These are phyloP conservation scores for Penicillium sp. DNA, from an alignment of 2,329 filamentous ascomycete genomes.

Conservation along the genomic window DNA sequence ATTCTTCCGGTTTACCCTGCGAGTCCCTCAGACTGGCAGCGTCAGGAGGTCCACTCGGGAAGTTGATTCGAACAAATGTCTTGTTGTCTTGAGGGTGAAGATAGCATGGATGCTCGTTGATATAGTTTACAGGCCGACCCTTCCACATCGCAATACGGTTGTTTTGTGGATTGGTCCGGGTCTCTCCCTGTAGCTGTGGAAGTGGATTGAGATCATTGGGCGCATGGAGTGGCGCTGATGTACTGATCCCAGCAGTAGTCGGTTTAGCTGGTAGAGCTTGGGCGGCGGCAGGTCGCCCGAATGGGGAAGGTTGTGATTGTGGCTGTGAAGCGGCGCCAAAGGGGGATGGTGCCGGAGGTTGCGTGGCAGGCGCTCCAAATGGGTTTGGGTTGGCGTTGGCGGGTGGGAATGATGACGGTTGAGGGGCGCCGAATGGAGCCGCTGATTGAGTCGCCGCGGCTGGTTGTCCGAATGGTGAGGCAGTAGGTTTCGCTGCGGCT, in stretches of 20 bases:
- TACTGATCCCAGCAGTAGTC: slow-evolving; percentile 28
- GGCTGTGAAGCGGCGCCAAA: slow-evolving; percentile 39
- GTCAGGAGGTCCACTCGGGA: slow-evolving; percentile 67
- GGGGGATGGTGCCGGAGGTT: slow-evolving; percentile 21
- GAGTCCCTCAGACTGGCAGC: slow-evolving; percentile 45
- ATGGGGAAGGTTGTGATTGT: slow-evolving; percentile 28
- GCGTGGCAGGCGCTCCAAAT: slow-evolving; percentile 22
- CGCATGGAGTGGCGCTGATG: slow-evolving; percentile 29
- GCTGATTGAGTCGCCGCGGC: too few species aligned
- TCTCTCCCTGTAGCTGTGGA: slow-evolving; percentile 41
- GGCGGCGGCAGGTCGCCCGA: slow-evolving; percentile 34
- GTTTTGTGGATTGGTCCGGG: slow-evolving; percentile 34
- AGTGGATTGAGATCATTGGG: slow-evolving; percentile 35
- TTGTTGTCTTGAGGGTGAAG: slow-evolving; percentile 56
- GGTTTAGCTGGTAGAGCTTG: slow-evolving; percentile 18
- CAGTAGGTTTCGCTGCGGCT: slow-evolving; percentile 11
- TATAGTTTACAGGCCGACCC: slow-evolving; percentile 63
- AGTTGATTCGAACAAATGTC: slow-evolving; percentile 68
- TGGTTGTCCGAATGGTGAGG: slow-evolving; percentile 31
- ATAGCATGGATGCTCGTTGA: slow-evolving; percentile 52
- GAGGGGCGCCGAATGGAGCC: slow-evolving; percentile 27
- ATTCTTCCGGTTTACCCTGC: slow-evolving; percentile 56
- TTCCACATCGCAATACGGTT: slow-evolving; percentile 61
- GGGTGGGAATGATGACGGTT: slow-evolving; percentile 26
- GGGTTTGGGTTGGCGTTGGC: slow-evolving; percentile 25